A percentile compares a stretch with the other conserved stretches of the same genome.
These are phyloP conservation scores for Chrysoporthe cubensis DNA, from an alignment of 2,329 filamentous ascomycete species.

Conservation along the genomic window DNA sequence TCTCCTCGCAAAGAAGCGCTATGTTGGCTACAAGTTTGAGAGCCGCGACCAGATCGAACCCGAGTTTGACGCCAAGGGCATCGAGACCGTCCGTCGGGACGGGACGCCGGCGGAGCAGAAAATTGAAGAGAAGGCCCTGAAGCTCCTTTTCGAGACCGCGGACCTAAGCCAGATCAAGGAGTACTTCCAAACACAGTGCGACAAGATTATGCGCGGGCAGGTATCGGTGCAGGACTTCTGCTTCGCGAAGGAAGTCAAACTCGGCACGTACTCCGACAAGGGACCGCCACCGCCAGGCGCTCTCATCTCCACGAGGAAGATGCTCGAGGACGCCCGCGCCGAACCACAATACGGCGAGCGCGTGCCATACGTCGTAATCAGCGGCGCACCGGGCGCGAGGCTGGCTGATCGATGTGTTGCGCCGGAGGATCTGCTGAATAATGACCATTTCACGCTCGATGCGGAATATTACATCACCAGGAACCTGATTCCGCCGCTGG, in stretches of 20 bases:
- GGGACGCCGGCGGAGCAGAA: constrained; percentile 95
- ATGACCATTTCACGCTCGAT: constrained; percentile 80
- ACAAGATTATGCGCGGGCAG: constrained; percentile 86
- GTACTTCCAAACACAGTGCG: constrained; percentile 89
- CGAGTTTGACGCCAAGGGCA: constrained; percentile 96
- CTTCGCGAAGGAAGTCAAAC: constrained; percentile 88
- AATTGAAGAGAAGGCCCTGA: constrained; percentile 90
- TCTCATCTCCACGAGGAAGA: constrained; percentile 81
- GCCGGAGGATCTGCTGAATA: constrained; percentile 79
- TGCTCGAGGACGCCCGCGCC: constrained; percentile 82
- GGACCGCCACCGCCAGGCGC: constrained; percentile 84
- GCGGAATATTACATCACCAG: constrained; percentile 97
- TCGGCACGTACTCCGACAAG: constrained; percentile 85
- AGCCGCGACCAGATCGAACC: constrained; percentile 73
- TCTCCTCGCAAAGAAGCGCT: constrained; percentile 93
- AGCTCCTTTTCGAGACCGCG: constrained; percentile 84
- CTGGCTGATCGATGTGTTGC: constrained; percentile 89
- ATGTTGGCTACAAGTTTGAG: constrained; percentile 98
- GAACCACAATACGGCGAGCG: constrained; percentile 96
- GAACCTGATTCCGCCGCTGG: constrained; percentile 91
- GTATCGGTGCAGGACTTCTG: constrained; percentile 95
- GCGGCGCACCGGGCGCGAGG: constrained; percentile 82
- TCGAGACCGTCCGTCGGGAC: constrained; percentile 94
- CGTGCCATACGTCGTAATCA: constrained; percentile 90
- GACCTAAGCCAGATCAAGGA: constrained; percentile 86